Evolutionary conservation across 208 protist species (phyloP).

Genomic region (Herpetomonas tarakana): DNA sequence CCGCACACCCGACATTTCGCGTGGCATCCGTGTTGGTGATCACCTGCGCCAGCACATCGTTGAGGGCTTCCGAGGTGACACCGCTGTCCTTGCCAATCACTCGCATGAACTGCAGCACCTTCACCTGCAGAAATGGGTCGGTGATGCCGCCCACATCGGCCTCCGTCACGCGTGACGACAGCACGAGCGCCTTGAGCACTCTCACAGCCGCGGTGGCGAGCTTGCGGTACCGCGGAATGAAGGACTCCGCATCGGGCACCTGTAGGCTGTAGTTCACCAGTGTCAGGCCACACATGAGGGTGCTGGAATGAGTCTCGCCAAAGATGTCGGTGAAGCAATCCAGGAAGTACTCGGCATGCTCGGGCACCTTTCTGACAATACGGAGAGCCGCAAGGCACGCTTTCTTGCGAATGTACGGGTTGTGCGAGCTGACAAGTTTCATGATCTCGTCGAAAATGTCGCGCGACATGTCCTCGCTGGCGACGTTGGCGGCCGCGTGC

Average conservation of each 20-base stretch:
- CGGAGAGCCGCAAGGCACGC: slow-evolving; percentile 84
- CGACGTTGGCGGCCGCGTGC: slow-evolving; percentile 97
- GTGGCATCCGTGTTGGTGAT: slow-evolving; percentile 97
- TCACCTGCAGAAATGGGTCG: slow-evolving; percentile 99
- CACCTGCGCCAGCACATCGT: slow-evolving; percentile 97
- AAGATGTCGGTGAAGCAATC: slow-evolving; percentile 75
- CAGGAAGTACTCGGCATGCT: slow-evolving; percentile 96
- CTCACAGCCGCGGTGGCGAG: slow-evolving; percentile 91
- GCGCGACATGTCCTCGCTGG: slow-evolving; percentile 91
- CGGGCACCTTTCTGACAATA: slow-evolving; percentile 93
- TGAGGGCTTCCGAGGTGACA: slow-evolving; percentile 94
- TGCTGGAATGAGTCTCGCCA: slow-evolving; percentile 44
- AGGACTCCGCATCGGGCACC: slow-evolving; percentile 34
- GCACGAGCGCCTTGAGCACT: slow-evolving; percentile 94
- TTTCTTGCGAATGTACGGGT: slow-evolving; percentile 95
- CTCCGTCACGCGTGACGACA: slow-evolving; percentile 92
- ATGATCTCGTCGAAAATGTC: slow-evolving; percentile 89
- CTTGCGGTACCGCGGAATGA: slow-evolving; percentile 75
- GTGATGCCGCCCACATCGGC: slow-evolving; percentile 95
- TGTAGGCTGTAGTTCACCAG: slow-evolving; percentile 92
- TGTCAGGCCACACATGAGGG: slow-evolving; percentile 90
- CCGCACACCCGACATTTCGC: slow-evolving; percentile 96
- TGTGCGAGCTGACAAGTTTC: slow-evolving; percentile 74
- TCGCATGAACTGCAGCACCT: slow-evolving; percentile 94
- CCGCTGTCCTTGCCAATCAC: slow-evolving; percentile 93